Evolutionary conservation across 2,329 filamentous ascomycete genomes (phyloP), one percentile per base, ranked within the genome.

Genomic region (Penicillium sp.): DNA sequence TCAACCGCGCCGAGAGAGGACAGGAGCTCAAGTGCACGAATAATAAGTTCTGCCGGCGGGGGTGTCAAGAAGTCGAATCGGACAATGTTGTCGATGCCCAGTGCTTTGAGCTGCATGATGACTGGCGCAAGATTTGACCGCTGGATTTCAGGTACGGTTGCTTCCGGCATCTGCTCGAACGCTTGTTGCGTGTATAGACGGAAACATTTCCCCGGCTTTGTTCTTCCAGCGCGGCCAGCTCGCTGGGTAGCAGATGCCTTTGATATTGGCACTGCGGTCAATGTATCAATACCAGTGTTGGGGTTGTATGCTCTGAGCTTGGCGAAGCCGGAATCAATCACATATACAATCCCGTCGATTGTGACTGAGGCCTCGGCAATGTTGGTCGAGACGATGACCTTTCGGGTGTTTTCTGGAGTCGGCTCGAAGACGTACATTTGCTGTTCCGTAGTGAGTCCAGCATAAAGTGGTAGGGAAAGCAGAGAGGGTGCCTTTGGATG

Each of bases 321-420:
- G 63, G 95, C 92, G 70, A 91, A 97, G 1, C 94, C 94, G 52
- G 85, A 87, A 73, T 99, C 94, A 49, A 97, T 79, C 6, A 99
- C 93, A 68, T 91, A 96, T 53, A 92, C 87, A 59, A 97, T 92
- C 3, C 91, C 92, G 52, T 94, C 88, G 55, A 97, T 95, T 16
- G 94, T 97, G 43, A 99, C 89, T 2, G 91, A 96, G 5, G 94
- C 93, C 78, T 99, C 94, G 13, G 94, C 92, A 62, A 97, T 97
- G 71, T 97, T 97, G 57, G 94, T 97, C 4, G 91, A 89, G 63
- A 97, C 87, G 36, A 99, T 90, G 39, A 97, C 89, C 71, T 97
- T 97, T 41, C 94, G 84, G 1, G 87, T 92, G 58, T 92, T 88
- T 59, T 90, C 87, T 0, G 90, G 86, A 2, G 92, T 80, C 53